Evolutionary conservation across 2,329 filamentous ascomycete genomes (phyloP), one percentile per base, ranked within the genome.

Genomic region (Diaporthe ilicicola): DNA sequence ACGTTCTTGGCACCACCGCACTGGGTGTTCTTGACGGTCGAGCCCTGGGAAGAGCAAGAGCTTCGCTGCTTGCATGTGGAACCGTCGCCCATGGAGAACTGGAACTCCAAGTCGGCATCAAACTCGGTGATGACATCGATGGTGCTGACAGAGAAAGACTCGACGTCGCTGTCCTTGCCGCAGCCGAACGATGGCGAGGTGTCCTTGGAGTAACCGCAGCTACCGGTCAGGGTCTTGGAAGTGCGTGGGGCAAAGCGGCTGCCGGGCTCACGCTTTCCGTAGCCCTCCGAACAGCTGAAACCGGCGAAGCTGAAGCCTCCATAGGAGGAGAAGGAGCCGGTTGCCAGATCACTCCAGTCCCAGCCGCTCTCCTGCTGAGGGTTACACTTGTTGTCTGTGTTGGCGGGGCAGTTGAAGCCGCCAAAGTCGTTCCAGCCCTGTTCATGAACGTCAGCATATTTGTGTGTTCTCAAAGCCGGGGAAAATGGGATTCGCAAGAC

Each of bases 1-100:
- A 98, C 94, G 70, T 90, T 91, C 79, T 88, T 94, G 74, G 95
- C 95, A 82, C 95, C 95, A 89, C 94, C 95, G 81, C 95, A 98
- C 87, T 98, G 94, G 73, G 85, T 89, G 88, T 98, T 98, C 83
- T 89, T 84, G 77, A 98, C 86, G 56, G 87, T 88, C 71, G 90
- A 91, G 77, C 93, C 93, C 19, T 86, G 84, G 69, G 87, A 84
- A 74, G 86, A 89, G 88, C 94, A 97, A 66, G 86, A 79, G 74
- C 88, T 85, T 73, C 89, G 90, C 77, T 97, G 92, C 84, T 93
- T 95, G 90, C 95, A 98, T 72, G 82, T 89, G 17, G 89, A 91
- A 76, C 93, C 93, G 80, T 95, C 93, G 2, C 90, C 88, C 94
- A 98, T 97, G 77, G 86, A 88, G 83, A 95, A 98, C 85, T 93